Evolutionary conservation across 2,329 filamentous ascomycete species (phyloP).

Genomic region (Coniella lustricola): DNA sequence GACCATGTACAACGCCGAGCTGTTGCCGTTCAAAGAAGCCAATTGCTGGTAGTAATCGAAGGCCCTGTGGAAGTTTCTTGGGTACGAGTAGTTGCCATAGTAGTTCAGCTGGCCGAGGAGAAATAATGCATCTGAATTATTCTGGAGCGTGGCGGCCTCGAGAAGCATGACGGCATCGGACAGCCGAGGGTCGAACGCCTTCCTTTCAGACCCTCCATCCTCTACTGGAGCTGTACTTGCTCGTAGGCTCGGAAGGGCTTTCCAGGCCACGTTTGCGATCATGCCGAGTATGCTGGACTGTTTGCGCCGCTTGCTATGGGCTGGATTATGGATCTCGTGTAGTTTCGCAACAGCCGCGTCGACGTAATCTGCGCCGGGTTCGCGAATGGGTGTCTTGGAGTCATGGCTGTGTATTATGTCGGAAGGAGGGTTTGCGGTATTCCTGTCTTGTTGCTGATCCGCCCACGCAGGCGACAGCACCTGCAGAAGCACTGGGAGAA

Average conservation of each 20-base stretch:
- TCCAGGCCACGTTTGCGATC: conserved; percentile 37
- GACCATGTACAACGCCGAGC: conserved; percentile 90
- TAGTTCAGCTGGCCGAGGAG: conserved; percentile 93
- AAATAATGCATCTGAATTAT: conserved; percentile 78
- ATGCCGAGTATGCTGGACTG: conserved; percentile 37
- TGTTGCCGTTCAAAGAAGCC: conserved; percentile 72
- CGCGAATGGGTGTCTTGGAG: conserved; percentile 10
- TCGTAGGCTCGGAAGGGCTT: conserved; percentile 43
- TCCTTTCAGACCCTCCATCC: conserved; percentile 19
- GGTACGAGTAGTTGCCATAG: conserved; percentile 87
- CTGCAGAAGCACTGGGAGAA: conserved; percentile 40
- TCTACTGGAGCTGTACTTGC: conserved; percentile 38
- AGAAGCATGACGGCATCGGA: conserved; percentile 46
- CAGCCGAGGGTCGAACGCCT: conserved; percentile 35
- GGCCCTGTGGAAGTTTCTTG: conserved; percentile 70
- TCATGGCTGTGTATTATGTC: conserved; percentile 15
- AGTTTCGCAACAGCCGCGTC: conserved; percentile 45
- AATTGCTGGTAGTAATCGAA: conserved; percentile 77
- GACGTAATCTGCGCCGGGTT: conserved; percentile 44
- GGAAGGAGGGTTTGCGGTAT: conserved; percentile 13
- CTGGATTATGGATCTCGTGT: conserved; percentile 38
- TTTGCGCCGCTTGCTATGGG: conserved; percentile 36
- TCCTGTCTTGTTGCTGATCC: conserved; percentile 27
- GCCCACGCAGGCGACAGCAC: conserved; percentile 30
- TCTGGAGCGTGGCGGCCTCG: conserved; percentile 43